These are phyloP conservation scores for Melanomma pulvis-pyrius DNA, from an alignment of 495 filamentous ascomycete species.

Conservation along the genomic window DNA sequence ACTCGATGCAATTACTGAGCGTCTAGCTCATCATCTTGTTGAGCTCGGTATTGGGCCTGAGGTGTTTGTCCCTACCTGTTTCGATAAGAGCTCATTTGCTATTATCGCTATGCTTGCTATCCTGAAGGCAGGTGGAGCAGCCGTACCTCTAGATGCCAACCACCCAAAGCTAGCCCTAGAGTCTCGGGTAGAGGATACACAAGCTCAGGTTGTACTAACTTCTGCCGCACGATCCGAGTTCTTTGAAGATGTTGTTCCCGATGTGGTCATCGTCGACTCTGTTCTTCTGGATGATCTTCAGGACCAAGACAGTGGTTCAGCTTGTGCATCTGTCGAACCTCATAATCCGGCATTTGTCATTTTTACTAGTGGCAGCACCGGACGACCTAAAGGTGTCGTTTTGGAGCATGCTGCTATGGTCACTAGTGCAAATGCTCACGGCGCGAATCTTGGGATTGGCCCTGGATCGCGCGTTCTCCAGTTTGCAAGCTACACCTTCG, in stretches of 20 bases:
- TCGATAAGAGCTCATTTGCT: conserved; percentile 54
- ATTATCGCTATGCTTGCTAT: conserved; percentile 48
- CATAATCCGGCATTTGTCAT: conserved; percentile 34
- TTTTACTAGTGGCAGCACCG: conserved; percentile 36
- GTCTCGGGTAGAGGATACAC: conserved; percentile 29
- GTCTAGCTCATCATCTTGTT: conserved; percentile 31
- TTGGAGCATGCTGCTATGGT: conserved; percentile 27
- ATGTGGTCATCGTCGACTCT: conserved; percentile 33
- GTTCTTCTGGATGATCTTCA: conserved; percentile 29
- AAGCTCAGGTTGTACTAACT: conserved; percentile 33
- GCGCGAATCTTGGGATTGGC: conserved; percentile 23
- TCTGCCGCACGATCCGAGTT: conserved; percentile 21
- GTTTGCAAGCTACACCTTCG: conserved; percentile 35
- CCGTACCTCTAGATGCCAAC: conserved; percentile 34
- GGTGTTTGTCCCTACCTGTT: conserved; percentile 56
- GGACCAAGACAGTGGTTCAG: conserved; percentile 3
- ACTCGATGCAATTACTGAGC: conserved; percentile 23
- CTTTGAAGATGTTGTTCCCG: conserved; percentile 37
- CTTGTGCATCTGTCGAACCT: conserved; percentile 21
- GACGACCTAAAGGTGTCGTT: conserved; percentile 33
- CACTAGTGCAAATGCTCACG: conserved; percentile 30
- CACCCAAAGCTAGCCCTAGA: conserved; percentile 36
- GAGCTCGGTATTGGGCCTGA: conserved; percentile 53
- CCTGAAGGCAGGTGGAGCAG: conserved; percentile 46
- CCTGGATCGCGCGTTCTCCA: conserved; percentile 25